Percentiles rank a stretch among this genome's conserved stretches.
Conservation (phyloP, 768 basidiomycete species). For the Amanita brunnescens region DNA sequence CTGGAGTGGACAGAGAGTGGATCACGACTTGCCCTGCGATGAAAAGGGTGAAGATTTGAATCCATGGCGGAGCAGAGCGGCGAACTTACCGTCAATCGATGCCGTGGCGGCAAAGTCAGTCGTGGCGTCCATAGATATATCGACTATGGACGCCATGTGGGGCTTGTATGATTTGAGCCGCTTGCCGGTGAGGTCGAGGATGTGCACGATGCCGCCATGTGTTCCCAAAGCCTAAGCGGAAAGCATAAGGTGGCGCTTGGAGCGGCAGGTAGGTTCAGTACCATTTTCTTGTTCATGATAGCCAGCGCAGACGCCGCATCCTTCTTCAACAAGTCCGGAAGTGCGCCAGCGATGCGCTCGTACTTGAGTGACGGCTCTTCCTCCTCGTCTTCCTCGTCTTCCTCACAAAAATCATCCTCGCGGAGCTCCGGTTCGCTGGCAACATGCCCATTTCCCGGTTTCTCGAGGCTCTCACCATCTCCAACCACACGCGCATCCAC, state of each 20-base stretch:
- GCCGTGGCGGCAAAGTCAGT: constrained; percentile 89
- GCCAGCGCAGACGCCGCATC: constrained; percentile 83
- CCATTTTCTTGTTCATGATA: constrained; percentile 67
- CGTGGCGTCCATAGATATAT: constrained; percentile 76
- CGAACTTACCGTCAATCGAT: constrained; percentile 80
- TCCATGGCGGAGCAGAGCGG: constrained; percentile 11
- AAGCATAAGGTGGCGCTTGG: constrained; percentile 4
- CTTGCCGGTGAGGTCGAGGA: constrained; percentile 70
- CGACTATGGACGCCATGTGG: constrained; percentile 80
- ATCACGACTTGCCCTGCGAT: constrained; percentile 82
- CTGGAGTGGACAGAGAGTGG: constrained; percentile 68
- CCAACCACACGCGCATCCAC: not conserved
- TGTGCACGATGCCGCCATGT: constrained; percentile 86
- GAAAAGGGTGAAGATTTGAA: not conserved
- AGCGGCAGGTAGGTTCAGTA: constrained; percentile 17
- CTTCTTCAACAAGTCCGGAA: constrained; percentile 75
- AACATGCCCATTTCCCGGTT: constrained; percentile 1
- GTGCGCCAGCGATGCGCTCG: constrained; percentile 62
- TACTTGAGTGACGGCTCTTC: constrained; percentile 93
- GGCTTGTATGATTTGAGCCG: constrained; percentile 86
- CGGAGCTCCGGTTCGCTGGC: not conserved
- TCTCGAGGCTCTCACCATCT: no score
- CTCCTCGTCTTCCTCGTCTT: constrained; percentile 65
- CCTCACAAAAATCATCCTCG: constrained; percentile 23
- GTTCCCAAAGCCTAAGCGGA: constrained; percentile 74